Evolutionary conservation across 768 basidiomycete genomes (phyloP), one percentile per base, ranked within the genome.

Genomic region (Pleurotus ostreatus): DNA sequence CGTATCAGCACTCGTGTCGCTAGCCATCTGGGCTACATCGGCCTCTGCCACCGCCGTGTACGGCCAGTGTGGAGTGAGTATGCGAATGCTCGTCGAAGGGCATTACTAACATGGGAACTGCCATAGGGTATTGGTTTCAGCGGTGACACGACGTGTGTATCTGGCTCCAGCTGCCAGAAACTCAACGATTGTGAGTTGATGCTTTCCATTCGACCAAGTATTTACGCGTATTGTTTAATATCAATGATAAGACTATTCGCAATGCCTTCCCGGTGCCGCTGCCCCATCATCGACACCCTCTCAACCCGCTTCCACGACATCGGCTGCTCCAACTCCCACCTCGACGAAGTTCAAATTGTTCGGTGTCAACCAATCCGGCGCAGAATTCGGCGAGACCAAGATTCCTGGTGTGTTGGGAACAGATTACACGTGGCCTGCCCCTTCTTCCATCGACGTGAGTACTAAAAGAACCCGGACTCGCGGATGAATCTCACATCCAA

Each of bases 301-400:
- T 3, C 59, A 59, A 18, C 63, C 71, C 9, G 59, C 67, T 2
- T 64, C 73, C 2, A 61, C 71, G 22, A 62, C 70, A 4, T 51
- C 66, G 13, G 57, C 71, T 47, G 61, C 64, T 9, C 61, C 66
- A 20, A 62, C 59, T 38, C 66, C 62, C 26, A 70, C 68, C 52
- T 57, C 71, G 26, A 82, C 80, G 46, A 84, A 82, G 65, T 84
- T 86, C 77, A 72, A 77, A 63, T 82, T 68, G 72, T 83, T 84
- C 59, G 84, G 84, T 66, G 83, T 84, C 44, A 84, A 82, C 68
- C 68, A 85, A 65, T 78, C 81, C 49, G 82, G 82, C 60, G 83
- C 82, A 41, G 83, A 86, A 66, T 86, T 85, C 59, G 83, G 83
- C 15, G 69, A 74, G 59, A 70, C 61, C 11, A 68, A 62, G 15